These are phyloP conservation scores for Cymodocea nodosa DNA, from an alignment of 116 monocot genomes.

Conservation along the genomic window DNA sequence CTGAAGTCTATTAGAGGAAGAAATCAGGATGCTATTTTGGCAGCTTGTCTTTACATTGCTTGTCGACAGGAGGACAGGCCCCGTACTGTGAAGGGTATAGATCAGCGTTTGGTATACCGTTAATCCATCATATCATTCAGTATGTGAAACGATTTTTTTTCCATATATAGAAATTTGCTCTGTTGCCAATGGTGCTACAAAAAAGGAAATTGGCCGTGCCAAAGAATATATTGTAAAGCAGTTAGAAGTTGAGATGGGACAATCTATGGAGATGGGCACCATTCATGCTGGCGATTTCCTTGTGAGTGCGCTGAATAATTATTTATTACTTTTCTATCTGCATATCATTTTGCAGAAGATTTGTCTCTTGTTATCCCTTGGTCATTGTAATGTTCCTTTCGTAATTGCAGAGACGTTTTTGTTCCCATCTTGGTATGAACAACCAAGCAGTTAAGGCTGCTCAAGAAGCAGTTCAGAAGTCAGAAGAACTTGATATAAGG, in stretches of 20 bases:
- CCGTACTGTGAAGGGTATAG: slow-evolving; percentile 64
- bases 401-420: slow-evolving; percentile 46
- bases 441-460: slow-evolving; percentile 65
- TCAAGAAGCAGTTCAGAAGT: slow-evolving; percentile 57
- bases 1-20: slow-evolving; percentile 44
- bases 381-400: neutral
- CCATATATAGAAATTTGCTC: slow-evolving; percentile 57
- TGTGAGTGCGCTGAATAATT: slow-evolving; percentile 18
- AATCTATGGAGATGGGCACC: slow-evolving; percentile 64
- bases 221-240: slow-evolving; percentile 71
- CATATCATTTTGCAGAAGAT: too few relatives aligned
- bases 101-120: neutral
- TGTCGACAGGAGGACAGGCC: slow-evolving; percentile 45
- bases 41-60: slow-evolving; percentile 48
- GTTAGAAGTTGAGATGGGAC: slow-evolving; percentile 65
- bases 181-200: slow-evolving; percentile 60
- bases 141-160: slow-evolving; percentile 1
- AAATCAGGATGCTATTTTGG: slow-evolving; percentile 53
- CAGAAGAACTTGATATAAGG: slow-evolving; percentile 49
- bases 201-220: slow-evolving; percentile 75
- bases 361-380: neutral
- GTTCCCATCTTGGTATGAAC: slow-evolving; percentile 63
- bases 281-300: slow-evolving; percentile 74
- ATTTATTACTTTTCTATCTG: neutral
- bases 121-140: neutral